These are phyloP conservation scores for Penicillium soppii DNA, from an alignment of 495 filamentous ascomycete species.

Conservation along the genomic window DNA sequence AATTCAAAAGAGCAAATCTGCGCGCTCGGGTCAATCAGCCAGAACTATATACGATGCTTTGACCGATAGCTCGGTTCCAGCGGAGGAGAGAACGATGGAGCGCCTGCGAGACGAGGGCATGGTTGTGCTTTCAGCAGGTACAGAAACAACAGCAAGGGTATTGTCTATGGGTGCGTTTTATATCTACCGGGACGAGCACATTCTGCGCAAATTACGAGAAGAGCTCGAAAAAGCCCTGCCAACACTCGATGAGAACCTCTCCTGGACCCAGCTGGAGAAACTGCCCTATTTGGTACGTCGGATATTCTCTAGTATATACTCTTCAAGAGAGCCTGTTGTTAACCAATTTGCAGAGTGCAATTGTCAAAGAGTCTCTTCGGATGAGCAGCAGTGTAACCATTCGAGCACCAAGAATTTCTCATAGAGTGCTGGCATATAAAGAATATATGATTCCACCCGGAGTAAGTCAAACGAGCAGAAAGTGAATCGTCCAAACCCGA, in stretches of 20 bases:
- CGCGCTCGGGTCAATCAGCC: no score
- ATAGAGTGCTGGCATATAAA: no score
- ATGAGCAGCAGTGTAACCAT: no score
- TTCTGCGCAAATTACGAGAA: conserved; percentile 14
- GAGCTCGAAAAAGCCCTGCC: conserved; percentile 31
- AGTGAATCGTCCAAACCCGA: no score
- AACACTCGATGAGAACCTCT: background rate
- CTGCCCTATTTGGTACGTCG: conserved; percentile 45
- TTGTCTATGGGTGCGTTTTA: conserved; percentile 29
- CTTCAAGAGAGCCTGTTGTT: no score
- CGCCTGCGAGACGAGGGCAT: conserved; percentile 32
- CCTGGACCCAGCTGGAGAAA: conserved; percentile 34
- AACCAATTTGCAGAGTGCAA: no score
- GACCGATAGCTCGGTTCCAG: conserved; percentile 10
- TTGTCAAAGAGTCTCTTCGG: no score
- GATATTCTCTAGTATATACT: no score
- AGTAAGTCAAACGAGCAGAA: no score
- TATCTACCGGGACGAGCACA: conserved; percentile 22
- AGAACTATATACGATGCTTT: conserved; percentile 16
- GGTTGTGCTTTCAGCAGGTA: conserved; percentile 32
- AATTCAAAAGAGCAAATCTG: background rate
- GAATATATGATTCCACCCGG: no score
- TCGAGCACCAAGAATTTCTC: no score
- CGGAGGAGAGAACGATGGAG: conserved; percentile 19
- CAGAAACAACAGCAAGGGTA: conserved; percentile 31